phyloP scores from a whole-genome alignment of 2,329 filamentous ascomycete species.

The Rutstroemia sp. region DNA sequence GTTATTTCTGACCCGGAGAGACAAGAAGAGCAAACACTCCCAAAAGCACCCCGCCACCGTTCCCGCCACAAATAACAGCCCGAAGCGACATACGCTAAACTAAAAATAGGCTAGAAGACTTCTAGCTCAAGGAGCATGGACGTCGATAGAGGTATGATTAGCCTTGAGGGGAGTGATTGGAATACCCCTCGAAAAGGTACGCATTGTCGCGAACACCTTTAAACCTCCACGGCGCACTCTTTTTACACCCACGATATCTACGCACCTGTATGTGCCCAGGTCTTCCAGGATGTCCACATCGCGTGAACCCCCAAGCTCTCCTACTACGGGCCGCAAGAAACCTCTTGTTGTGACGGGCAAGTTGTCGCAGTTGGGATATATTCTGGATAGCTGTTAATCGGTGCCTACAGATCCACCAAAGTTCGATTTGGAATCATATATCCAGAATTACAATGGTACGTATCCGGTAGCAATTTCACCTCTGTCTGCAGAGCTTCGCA shows the following conservation, averaged over 20 bases:
- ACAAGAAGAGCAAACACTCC: no score
- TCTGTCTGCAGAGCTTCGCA: background rate
- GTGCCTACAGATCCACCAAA: conserved; percentile 50
- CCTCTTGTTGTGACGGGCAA: conserved; percentile 16
- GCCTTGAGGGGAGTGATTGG: no score
- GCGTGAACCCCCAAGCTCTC: conserved; percentile 5
- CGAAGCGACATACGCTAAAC: background rate
- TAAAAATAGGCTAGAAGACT: background rate
- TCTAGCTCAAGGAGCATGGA: background rate
- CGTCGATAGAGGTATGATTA: background rate
- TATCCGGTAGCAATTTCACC: background rate
- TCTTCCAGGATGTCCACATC: background rate
- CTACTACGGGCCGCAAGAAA: conserved; percentile 15
- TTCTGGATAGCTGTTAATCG: conserved; percentile 6
- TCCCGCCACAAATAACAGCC: no score
- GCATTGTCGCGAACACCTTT: no score
- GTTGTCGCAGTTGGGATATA: background rate
- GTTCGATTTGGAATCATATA: conserved; percentile 85
- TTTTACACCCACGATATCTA: no score
- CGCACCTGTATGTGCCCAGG: background rate
- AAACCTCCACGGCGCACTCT: no score
- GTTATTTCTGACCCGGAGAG: no score
- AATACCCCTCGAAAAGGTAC: no score
- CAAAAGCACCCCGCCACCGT: no score
- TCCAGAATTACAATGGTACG: conserved; percentile 79